Percentiles rank a stretch among this genome's conserved stretches.
These are phyloP conservation scores for Alternaria gansuensis DNA, from an alignment of 2,329 filamentous ascomycete species.

Conservation along the genomic window DNA sequence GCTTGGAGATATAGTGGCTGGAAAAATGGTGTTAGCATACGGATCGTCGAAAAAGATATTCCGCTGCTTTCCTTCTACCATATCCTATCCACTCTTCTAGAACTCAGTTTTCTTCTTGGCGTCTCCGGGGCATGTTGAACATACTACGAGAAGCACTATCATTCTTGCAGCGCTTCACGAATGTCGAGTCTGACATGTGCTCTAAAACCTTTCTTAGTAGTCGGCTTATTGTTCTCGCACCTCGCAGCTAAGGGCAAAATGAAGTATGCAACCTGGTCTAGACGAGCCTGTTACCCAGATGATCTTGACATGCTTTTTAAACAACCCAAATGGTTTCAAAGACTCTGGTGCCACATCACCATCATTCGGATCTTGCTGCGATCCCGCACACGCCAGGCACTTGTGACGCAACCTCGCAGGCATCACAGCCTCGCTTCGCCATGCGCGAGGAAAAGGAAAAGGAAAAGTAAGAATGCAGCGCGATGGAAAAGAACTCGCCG, in stretches of 20 bases:
- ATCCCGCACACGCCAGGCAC: neutral
- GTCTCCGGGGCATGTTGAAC: neutral
- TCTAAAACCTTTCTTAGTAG: neutral
- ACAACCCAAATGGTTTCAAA: neutral
- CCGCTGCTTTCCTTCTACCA: too few relatives aligned
- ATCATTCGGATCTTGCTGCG: neutral
- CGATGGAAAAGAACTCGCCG: neutral
- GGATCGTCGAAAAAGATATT: neutral
- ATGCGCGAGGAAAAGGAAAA: neutral
- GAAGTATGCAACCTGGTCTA: neutral
- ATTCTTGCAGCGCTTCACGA: neutral
- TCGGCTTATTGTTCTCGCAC: neutral
- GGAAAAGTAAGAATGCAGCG: neutral
- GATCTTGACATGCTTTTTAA: neutral
- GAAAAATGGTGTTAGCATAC: neutral
- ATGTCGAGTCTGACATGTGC: neutral
- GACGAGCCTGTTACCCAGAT: neutral
- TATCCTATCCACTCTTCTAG: neutral
- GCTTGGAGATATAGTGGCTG: neutral
- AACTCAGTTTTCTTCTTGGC: neutral
- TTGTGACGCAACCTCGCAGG: neutral
- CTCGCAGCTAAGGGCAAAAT: neutral
- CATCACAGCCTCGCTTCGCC: slow-evolving; percentile 1
- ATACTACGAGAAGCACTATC: neutral
- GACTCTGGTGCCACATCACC: neutral